Evolutionary conservation across 192 early-diverging fungal species (phyloP), one percentile per base, ranked within the genome.

Genomic region (Gigaspora rosea): DNA sequence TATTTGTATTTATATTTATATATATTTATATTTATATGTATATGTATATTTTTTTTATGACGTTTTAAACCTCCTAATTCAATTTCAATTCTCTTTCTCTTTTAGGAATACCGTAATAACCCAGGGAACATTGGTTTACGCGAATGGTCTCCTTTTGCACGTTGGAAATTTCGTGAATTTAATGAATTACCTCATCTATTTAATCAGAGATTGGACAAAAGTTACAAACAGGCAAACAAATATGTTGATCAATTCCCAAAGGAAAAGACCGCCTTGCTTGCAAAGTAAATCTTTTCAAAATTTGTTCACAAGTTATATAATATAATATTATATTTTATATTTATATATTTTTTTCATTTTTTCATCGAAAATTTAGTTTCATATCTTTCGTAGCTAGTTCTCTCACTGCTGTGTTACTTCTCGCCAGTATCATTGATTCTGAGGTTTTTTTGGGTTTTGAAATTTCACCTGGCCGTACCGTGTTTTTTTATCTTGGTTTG

Each of bases 171-270:
- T 75, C 91, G 97, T 67, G 96, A 98, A 84, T 98, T 98, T 78
- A 98, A 99, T 82, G 98, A 99, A 80, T 86, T 98, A 20, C 95
- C 96, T 1, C 96, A 99, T 81, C 73, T 93, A 20, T 96, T 98
- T 79, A 81, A 92, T 47, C 80, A 81, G 32, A 91, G 98, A 13
- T 81, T 98, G 20, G 89, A 90, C 73, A 71, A 87, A 0, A 94
- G 92, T 32, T 89, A 95, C 80, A 86, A 88, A 12, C 79, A 87
- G 59, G 96, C 97, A 0, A 89, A 87, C 47, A 82, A 90, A 76
- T 99, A 99, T 81, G 83, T 98, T 57, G 82, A 90, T 52, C 95
- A 97, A 83, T 98, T 98, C 71, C 94, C 95, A 0, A 94, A 95
- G 58, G 91, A 92, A 58, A 91, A 93, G 56, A 84, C 92, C 7